Evolutionary conservation across 2,329 filamentous ascomycete genomes (phyloP), one percentile per base, ranked within the genome.

Genomic region (Arthrobotrys megalospora): DNA sequence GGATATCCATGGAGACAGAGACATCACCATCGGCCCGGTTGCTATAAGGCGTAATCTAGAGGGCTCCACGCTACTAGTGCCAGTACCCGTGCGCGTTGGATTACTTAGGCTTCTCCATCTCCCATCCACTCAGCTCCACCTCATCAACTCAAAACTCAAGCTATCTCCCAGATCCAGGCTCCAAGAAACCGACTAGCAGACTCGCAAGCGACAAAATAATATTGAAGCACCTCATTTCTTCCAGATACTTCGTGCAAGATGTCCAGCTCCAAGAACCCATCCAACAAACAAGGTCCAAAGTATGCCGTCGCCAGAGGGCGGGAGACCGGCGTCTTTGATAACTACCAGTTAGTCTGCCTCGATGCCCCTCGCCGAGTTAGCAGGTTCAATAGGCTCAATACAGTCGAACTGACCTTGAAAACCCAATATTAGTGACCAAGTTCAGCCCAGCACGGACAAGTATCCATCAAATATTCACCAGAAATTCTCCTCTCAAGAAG

Each of bases 401-500:
- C 24, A 28, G 24, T 28, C 2, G 10, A 28, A 24, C 8, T 45
- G 11, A 45, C 38, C 10, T 16, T 11, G 8, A 2, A 43, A 48
- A 2, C n/a, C 10, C 8, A n/a, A 5, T 5, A 24, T 6, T n/a
- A 73, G 69, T 19, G 60, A 60, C 34, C 34, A 73, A 47, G 60
- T 66, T 21, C 36, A 65, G 4, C 60, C 69, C 2, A 73, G 60
- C 24, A 66, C 60, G 10, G 24, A 73, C 21, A 19, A 24, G 5
- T 65, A 73, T 19, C 41, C 60, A 12, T 58, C 48, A 10, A 73
- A 73, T 43, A 58, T 66, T 12, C 50, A 65, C 6, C 69, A 73
- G 48, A 66, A 50, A n/a, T 66, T 73, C 14, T 28, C 47, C 4
- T 65, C 69, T 36, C 36, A 53, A 28, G 48, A 45, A 8, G 69